Evolutionary conservation across 768 basidiomycete genomes (phyloP).

Genomic region (Suillus subalutaceus): DNA sequence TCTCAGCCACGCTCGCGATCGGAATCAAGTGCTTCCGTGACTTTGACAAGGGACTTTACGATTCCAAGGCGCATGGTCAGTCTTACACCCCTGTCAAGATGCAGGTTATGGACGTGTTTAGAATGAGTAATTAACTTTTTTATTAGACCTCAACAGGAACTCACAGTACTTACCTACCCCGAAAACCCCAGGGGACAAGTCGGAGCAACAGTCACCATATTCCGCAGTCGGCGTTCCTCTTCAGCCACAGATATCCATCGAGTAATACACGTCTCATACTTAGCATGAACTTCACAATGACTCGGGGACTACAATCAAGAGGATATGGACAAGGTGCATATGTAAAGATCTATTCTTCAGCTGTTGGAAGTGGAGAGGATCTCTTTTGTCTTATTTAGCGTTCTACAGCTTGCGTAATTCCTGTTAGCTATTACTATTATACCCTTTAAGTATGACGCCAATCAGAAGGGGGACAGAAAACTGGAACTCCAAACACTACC

Average conservation of each 20-base stretch:
- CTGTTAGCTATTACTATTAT: not conserved
- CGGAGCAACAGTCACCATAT: constrained; percentile 51
- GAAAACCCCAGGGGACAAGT: constrained; percentile 47
- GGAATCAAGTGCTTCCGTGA: constrained; percentile 81
- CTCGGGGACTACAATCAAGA: constrained; percentile 13
- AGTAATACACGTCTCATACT: constrained; percentile 41
- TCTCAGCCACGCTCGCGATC: constrained; percentile 74
- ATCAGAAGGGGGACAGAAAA: not conserved
- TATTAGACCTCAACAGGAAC: constrained; percentile 50
- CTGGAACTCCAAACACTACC: not conserved
- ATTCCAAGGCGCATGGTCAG: constrained; percentile 79
- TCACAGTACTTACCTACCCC: constrained; percentile 45
- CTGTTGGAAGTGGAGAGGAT: not conserved
- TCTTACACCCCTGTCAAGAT: constrained; percentile 37
- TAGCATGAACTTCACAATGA: constrained; percentile 9
- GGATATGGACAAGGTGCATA: constrained; percentile 2
- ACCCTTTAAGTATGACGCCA: not conserved
- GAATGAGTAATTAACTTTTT: constrained; percentile 41
- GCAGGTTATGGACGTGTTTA: constrained; percentile 23
- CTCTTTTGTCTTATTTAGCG: constrained; percentile 19
- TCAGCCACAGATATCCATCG: constrained; percentile 74
- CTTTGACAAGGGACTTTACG: constrained; percentile 77
- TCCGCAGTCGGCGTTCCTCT: constrained; percentile 52
- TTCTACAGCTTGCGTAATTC: constrained; percentile 22
- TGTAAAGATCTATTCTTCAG: not conserved